These are phyloP conservation scores for Cutaneotrichosporon arboriforme DNA, from an alignment of 1,284 basidiomycete species.

Conservation along the genomic window DNA sequence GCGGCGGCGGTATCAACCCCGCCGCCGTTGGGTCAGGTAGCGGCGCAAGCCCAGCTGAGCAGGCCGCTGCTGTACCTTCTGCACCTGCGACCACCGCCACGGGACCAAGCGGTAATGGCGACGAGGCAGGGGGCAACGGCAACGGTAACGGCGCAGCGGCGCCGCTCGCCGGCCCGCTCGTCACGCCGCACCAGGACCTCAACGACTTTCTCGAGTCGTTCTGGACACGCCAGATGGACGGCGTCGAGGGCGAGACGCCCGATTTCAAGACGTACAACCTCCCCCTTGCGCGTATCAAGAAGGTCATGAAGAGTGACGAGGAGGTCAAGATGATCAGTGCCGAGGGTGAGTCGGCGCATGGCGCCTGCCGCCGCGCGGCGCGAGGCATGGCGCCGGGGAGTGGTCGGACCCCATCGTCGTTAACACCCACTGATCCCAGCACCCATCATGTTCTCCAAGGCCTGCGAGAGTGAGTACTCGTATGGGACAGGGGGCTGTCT, in stretches of 20 bases:
- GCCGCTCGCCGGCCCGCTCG: constrained; percentile 25
- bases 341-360: constrained; percentile 58
- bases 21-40: background rate
- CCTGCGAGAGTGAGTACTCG: constrained; percentile 83
- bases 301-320: constrained; percentile 96
- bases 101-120: background rate
- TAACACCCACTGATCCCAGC: constrained; percentile 51
- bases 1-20: constrained; percentile 51
- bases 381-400: background rate
- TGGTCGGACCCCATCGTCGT: background rate
- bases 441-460: constrained; percentile 89
- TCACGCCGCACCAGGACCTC: constrained; percentile 42
- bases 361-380: background rate
- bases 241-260: constrained; percentile 40
- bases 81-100: background rate
- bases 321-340: constrained; percentile 98
- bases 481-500: no score
- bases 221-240: constrained; percentile 47
- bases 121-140: no score
- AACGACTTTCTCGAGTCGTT: constrained; percentile 44
- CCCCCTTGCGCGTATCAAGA: constrained; percentile 79
- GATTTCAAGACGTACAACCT: constrained; percentile 44
- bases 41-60: background rate
- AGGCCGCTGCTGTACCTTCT: no score
- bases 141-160: background rate